Percentiles rank a stretch among this genome's conserved stretches.
phyloP scores from a whole-genome alignment of 1,139 yeast species.

The Blastobotrys serpentis region DNA sequence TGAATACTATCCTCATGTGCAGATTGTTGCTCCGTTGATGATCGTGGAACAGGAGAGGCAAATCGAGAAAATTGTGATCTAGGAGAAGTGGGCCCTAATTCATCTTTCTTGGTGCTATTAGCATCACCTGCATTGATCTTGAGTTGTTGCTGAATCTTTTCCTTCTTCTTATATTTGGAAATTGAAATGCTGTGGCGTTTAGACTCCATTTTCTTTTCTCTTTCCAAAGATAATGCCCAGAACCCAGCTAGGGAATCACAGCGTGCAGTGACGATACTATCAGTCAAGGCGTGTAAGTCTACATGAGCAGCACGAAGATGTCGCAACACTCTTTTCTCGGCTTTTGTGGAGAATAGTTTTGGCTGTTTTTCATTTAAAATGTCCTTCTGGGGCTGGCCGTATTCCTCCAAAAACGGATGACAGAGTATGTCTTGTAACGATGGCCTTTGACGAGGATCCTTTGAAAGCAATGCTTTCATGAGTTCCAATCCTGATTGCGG shows the following conservation, averaged over 20 bases:
- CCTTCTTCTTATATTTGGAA: conserved; percentile 18
- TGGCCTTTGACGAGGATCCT: conserved; percentile 68
- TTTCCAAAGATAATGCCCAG: conserved; percentile 72
- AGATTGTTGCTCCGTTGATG: background rate
- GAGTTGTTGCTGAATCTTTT: conserved; percentile 10
- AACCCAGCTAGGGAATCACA: conserved; percentile 83
- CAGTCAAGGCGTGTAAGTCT: conserved; percentile 61
- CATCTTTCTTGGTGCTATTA: background rate
- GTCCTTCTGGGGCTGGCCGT: conserved; percentile 46
- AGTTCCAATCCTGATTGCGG: conserved; percentile 52
- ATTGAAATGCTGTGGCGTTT: conserved; percentile 27
- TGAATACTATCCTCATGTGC: background rate
- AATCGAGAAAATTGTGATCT: conserved; percentile 8
- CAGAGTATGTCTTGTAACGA: conserved; percentile 57
- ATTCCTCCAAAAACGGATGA: conserved; percentile 58
- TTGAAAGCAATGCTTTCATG: conserved; percentile 55
- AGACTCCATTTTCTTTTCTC: conserved; percentile 50
- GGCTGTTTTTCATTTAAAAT: conserved; percentile 40
- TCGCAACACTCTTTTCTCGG: conserved; percentile 66
- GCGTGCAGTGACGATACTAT: conserved; percentile 57
- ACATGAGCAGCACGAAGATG: conserved; percentile 63
- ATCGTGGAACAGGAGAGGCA: background rate
- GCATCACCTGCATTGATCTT: conserved; percentile 12
- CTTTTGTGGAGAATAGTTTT: conserved; percentile 53
- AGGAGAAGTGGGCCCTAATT: conserved; percentile 3